These are phyloP conservation scores for Dactylonectria estremocensis DNA, from an alignment of 2,329 filamentous ascomycete species.

Conservation along the genomic window DNA sequence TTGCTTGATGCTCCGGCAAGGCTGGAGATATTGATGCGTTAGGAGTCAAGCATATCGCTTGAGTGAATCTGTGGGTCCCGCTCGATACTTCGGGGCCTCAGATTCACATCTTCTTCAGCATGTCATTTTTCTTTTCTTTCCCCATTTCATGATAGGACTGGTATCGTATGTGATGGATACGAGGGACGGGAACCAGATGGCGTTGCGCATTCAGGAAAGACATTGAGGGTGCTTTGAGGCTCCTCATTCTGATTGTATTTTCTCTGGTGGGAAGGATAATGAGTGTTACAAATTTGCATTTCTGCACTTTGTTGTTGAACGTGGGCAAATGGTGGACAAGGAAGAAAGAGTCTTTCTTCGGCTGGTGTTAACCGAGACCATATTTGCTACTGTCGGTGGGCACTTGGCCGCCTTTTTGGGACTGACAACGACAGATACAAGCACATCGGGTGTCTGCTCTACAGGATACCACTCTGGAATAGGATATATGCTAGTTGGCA, in stretches of 20 bases:
- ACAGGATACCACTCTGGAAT: neutral
- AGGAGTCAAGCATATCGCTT: neutral
- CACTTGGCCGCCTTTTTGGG: too few species aligned
- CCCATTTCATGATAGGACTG: conserved; percentile 31
- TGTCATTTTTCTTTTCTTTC: conserved; percentile 6
- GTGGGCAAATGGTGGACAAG: too few species aligned
- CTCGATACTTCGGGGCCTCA: neutral
- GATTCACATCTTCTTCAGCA: neutral
- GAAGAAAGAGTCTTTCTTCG: too few species aligned
- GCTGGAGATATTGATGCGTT: neutral
- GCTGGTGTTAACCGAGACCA: too few species aligned
- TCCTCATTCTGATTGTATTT: conserved; percentile 4
- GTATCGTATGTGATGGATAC: conserved; percentile 40
- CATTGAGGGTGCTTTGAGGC: conserved; percentile 7
- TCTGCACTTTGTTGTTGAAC: neutral
- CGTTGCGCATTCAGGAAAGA: conserved; percentile 32
- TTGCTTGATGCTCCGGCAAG: neutral
- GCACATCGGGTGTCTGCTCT: too few species aligned
- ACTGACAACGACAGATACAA: too few species aligned
- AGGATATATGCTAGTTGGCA: too few species aligned
- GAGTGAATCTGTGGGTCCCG: neutral
- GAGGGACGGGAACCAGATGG: conserved; percentile 33
- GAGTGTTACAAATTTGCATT: neutral
- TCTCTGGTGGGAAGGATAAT: neutral
- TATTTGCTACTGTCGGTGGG: too few species aligned